Conservation (phyloP, 768 basidiomycete species). For the Lactarius vividus region DNA sequence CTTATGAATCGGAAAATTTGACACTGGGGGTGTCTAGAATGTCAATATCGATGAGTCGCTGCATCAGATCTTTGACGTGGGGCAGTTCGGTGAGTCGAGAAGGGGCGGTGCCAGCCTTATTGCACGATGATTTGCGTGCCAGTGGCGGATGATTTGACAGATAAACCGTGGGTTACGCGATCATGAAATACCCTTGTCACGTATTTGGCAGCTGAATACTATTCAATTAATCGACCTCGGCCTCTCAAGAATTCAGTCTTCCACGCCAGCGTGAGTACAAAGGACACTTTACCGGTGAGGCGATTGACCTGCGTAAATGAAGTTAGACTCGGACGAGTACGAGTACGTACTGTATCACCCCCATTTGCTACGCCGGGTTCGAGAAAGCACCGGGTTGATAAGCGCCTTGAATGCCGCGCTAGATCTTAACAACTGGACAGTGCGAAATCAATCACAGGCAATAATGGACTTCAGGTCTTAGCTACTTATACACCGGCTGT, state of each 20-base stretch:
- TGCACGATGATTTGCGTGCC: background rate
- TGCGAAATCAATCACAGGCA: background rate
- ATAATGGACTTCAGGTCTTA: constrained; percentile 9
- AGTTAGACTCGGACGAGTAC: background rate
- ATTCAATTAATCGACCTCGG: background rate
- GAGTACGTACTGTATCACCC: background rate
- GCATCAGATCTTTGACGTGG: background rate
- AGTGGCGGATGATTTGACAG: background rate
- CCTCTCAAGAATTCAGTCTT: background rate
- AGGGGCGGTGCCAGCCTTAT: background rate
- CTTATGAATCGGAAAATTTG: background rate
- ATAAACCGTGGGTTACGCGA: background rate
- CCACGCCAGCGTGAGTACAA: background rate
- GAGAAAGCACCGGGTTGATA: background rate
- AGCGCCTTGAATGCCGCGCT: background rate
- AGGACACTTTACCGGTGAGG: background rate
- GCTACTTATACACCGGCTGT: constrained; percentile 22
- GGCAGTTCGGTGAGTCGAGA: background rate
- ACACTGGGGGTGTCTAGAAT: background rate
- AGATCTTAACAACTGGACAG: constrained; percentile 8
- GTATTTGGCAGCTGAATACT: background rate
- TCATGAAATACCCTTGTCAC: background rate
- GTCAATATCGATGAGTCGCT: background rate
- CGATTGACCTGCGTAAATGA: background rate
- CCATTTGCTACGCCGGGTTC: background rate